These are phyloP conservation scores for Apiotrichum porosum DNA, from an alignment of 1,284 basidiomycete species.

Conservation along the genomic window DNA sequence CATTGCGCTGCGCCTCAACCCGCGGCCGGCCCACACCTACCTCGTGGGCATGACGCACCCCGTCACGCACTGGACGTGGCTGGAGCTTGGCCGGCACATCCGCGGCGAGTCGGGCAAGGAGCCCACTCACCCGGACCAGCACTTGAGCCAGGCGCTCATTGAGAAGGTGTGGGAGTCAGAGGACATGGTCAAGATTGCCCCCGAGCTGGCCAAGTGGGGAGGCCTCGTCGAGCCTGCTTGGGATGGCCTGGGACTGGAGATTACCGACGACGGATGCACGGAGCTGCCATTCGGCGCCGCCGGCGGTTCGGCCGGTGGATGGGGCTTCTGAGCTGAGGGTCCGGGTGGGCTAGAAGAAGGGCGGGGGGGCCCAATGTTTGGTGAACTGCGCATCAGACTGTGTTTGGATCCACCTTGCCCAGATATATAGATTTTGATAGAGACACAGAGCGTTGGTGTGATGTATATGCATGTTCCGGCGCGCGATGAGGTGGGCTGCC, in stretches of 20 bases:
- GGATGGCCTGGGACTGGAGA: conserved; percentile 37
- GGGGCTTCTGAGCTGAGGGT: conserved; percentile 3
- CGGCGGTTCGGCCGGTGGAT: conserved; percentile 12
- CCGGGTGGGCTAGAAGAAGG: too few relatives aligned
- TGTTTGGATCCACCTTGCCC: too few relatives aligned
- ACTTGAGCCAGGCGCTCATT: conserved; percentile 11
- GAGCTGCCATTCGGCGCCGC: conserved; percentile 12
- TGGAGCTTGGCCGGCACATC: conserved; percentile 34
- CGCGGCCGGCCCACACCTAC: conserved; percentile 32
- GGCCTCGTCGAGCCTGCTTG: conserved; percentile 37
- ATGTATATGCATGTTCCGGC: too few relatives aligned
- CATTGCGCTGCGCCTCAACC: conserved; percentile 33
- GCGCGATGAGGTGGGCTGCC: too few relatives aligned
- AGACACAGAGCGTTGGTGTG: too few relatives aligned
- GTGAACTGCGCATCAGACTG: too few relatives aligned
- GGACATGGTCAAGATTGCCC: conserved; percentile 8
- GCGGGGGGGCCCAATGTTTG: too few relatives aligned
- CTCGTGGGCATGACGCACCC: conserved; percentile 47
- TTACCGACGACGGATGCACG: conserved; percentile 4
- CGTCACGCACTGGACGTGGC: conserved; percentile 46
- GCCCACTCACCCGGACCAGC: conserved; percentile 6
- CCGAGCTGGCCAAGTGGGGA: conserved; percentile 9
- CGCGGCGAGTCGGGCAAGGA: conserved; percentile 7
- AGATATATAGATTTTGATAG: too few relatives aligned
- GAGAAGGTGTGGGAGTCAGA: conserved; percentile 10